A percentile compares a stretch with the other conserved stretches of the same genome.
Conservation (phyloP, 768 basidiomycete genomes). For the Royoungia palumana region DNA sequence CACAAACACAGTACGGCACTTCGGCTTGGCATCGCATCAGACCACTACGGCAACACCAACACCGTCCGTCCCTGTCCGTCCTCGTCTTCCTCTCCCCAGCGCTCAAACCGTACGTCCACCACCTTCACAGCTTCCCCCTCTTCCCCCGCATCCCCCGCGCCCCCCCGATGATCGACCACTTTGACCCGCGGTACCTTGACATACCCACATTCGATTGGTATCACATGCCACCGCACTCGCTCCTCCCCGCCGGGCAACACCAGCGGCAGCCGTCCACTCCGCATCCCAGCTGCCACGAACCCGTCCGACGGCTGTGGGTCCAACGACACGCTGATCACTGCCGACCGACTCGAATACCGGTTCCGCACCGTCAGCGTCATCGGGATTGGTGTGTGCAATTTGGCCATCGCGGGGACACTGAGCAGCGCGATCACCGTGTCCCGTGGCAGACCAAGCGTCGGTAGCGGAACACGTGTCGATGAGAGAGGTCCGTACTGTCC, state of each 20-base stretch:
- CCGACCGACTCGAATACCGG: slow-evolving; percentile 57
- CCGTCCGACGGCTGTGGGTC: slow-evolving; percentile 65
- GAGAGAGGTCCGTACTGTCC: slow-evolving; percentile 44
- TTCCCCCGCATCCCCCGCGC: slow-evolving; percentile 29
- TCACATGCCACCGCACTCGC: slow-evolving; percentile 59
- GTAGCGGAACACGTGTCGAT: slow-evolving; percentile 55
- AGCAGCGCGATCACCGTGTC: slow-evolving; percentile 68
- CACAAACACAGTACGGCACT: too few relatives aligned
- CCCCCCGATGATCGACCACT: slow-evolving; percentile 51
- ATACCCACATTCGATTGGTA: slow-evolving; percentile 74
- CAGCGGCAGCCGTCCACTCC: slow-evolving; percentile 62
- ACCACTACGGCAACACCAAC: too few relatives aligned
- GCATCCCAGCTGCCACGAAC: slow-evolving; percentile 80
- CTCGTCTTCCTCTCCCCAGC: slow-evolving; percentile 4
- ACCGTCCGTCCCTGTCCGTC: too few relatives aligned
- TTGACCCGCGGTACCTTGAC: slow-evolving; percentile 59
- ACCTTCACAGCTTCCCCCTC: slow-evolving; percentile 51
- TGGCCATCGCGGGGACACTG: slow-evolving; percentile 56
- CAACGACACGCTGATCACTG: slow-evolving; percentile 66
- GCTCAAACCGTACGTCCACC: slow-evolving; percentile 47
- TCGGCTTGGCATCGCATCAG: too few relatives aligned
- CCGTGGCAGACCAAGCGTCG: slow-evolving; percentile 54
- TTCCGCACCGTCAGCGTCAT: slow-evolving; percentile 65
- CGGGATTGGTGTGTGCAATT: slow-evolving; percentile 57
- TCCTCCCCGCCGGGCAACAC: slow-evolving; percentile 75